Evolutionary conservation across 2,329 filamentous ascomycete genomes (phyloP).

Genomic region (Botrytis deweyae): DNA sequence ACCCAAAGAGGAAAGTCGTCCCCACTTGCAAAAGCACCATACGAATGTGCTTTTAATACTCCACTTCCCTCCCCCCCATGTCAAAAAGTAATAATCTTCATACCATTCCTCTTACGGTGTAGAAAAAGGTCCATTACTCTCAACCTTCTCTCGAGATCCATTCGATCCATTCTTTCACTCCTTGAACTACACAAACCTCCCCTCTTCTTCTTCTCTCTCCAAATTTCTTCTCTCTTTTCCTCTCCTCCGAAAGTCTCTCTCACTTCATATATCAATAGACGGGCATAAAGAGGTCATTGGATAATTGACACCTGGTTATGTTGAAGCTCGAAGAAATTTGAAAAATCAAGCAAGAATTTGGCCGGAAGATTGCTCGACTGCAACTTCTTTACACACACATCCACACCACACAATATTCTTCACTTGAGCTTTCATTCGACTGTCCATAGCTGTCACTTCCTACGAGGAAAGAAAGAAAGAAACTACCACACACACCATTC

Average conservation of each 20-base stretch:
- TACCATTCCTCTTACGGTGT: neutral
- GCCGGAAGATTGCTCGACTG: conserved; percentile 18
- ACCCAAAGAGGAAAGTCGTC: conserved; percentile 7
- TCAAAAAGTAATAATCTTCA: conserved; percentile 8
- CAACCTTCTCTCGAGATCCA: conserved; percentile 18
- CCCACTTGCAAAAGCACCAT: conserved; percentile 1
- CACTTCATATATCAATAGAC: conserved; percentile 11
- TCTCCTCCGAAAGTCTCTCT: conserved; percentile 4
- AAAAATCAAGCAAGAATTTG: conserved; percentile 7
- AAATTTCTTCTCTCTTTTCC: conserved; percentile 16
- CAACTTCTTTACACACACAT: neutral
- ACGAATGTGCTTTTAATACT: neutral
- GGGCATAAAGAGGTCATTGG: conserved; percentile 17
- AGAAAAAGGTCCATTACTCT: conserved; percentile 5
- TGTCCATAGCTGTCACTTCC: conserved; percentile 35
- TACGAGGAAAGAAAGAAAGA: conserved; percentile 24
- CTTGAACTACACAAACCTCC: conserved; percentile 19
- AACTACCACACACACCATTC: conserved; percentile 9
- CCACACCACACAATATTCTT: conserved; percentile 23
- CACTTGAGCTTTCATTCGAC: conserved; percentile 29
- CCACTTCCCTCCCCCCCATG: conserved; percentile 1
- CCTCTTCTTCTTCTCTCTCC: neutral
- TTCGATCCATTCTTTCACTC: conserved; percentile 17
- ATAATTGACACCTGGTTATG: conserved; percentile 26
- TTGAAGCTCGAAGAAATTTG: conserved; percentile 21